A percentile compares a stretch with the other conserved stretches of the same genome.
phyloP scores from a whole-genome alignment of 2,329 filamentous ascomycete species.

The Colletotrichum paranaense region DNA sequence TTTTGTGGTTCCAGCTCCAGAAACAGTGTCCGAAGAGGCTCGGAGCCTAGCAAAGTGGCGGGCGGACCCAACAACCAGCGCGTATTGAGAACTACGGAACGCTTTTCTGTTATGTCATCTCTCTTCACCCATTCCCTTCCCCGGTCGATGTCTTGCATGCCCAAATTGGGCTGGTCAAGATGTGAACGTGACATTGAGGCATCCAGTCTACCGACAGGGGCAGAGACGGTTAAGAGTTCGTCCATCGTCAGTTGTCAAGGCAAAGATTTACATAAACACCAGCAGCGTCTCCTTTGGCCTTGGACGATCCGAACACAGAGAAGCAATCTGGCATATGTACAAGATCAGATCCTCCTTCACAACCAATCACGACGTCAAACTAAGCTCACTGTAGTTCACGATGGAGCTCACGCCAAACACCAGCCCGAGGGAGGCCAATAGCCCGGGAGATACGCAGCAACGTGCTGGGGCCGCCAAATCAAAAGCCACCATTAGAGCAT shows the following conservation, averaged over 20 bases:
- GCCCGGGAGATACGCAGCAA: conserved; percentile 9
- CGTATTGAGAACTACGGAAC: not conserved
- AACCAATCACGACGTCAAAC: not conserved
- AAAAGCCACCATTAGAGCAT: conserved; percentile 52
- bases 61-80: not conserved
- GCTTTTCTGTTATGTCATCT: not conserved
- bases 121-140: not conserved
- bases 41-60: conserved; percentile 11
- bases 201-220: not conserved
- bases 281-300: not conserved
- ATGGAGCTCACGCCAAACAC: conserved; percentile 16
- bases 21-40: not conserved
- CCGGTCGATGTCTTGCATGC: conserved; percentile 8
- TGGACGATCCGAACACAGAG: not conserved
- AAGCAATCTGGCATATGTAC: not conserved
- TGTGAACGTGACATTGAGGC: conserved; percentile 24
- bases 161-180: not conserved
- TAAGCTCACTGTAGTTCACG: not conserved
- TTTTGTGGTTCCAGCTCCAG: not conserved
- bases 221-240: not conserved
- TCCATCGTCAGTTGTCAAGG: not conserved
- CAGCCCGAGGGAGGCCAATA: conserved; percentile 19
- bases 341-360: not conserved
- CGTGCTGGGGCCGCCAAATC: conserved; percentile 37
- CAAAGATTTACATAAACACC: conserved; percentile 32